These are phyloP conservation scores for Schizothecium vesticola DNA, from an alignment of 495 filamentous ascomycete genomes.

Conservation along the genomic window DNA sequence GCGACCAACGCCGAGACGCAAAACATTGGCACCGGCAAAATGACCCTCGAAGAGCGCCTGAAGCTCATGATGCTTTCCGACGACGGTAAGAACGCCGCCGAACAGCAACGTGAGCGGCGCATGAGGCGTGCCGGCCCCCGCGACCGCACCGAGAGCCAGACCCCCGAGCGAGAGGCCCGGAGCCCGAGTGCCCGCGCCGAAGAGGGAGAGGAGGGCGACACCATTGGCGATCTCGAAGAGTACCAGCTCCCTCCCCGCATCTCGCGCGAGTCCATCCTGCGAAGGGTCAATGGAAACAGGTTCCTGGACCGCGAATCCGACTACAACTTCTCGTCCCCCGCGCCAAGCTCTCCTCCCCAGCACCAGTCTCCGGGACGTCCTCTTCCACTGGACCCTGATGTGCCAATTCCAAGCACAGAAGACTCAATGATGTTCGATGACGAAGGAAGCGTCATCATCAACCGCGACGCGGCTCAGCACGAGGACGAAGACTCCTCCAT, in stretches of 20 bases:
- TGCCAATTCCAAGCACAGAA: slow-evolving; percentile 74
- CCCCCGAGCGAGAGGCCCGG: slow-evolving; percentile 42
- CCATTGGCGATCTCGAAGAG: slow-evolving; percentile 51
- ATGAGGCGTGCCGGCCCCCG: slow-evolving; percentile 51
- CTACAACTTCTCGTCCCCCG: slow-evolving; percentile 55
- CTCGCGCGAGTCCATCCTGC: slow-evolving; percentile 87
- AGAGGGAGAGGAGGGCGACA: slow-evolving; percentile 42
- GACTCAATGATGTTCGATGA: slow-evolving; percentile 39
- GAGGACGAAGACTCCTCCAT: slow-evolving; percentile 66
- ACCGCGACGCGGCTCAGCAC: slow-evolving; percentile 57
- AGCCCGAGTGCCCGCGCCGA: slow-evolving; percentile 34
- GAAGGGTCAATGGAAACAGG: slow-evolving; percentile 74
- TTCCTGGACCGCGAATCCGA: slow-evolving; percentile 53
- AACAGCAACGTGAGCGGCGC: slow-evolving; percentile 57
- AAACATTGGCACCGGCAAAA: slow-evolving; percentile 58
- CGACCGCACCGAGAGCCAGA: slow-evolving; percentile 42
- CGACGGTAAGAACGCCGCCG: slow-evolving; percentile 47
- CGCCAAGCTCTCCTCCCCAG: slow-evolving; percentile 38
- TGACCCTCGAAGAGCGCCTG: slow-evolving; percentile 77
- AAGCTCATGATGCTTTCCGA: slow-evolving; percentile 76
- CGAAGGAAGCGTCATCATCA: slow-evolving; percentile 59
- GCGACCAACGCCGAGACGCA: slow-evolving; percentile 66
- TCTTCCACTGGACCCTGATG: slow-evolving; percentile 67
- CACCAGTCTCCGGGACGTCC: slow-evolving; percentile 39
- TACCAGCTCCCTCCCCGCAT: slow-evolving; percentile 69